Evolutionary conservation across 2,329 filamentous ascomycete genomes (phyloP).

Genomic region (Rhytidhysteron rufulum): DNA sequence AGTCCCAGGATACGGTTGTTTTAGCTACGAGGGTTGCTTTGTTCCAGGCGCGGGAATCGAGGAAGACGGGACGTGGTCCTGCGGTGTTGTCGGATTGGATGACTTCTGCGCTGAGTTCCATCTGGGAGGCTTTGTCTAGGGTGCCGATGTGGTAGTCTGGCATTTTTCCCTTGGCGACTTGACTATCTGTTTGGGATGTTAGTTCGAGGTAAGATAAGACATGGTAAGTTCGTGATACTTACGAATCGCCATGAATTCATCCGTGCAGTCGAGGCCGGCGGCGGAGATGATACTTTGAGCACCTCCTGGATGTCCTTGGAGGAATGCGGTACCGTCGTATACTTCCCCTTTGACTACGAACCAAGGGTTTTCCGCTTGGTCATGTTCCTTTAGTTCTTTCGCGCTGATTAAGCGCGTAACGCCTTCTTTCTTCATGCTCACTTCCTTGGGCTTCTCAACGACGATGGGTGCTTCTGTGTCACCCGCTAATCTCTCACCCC

Average conservation of each 20-base stretch:
- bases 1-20: slow-evolving; percentile 69
- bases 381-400: slow-evolving; percentile 68
- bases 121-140: slow-evolving; percentile 59
- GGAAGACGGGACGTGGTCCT: slow-evolving; percentile 58
- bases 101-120: slow-evolving; percentile 49
- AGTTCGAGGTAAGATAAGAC: slow-evolving; percentile 11
- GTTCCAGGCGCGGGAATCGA: slow-evolving; percentile 70
- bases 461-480: slow-evolving; percentile 41
- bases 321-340: slow-evolving; percentile 77
- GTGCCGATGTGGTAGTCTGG: slow-evolving; percentile 77
- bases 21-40: slow-evolving; percentile 68
- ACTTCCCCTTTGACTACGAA: slow-evolving; percentile 87
- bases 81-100: slow-evolving; percentile 39
- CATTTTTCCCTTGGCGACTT: slow-evolving; percentile 92
- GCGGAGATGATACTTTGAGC: slow-evolving; percentile 78
- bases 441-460: slow-evolving; percentile 57
- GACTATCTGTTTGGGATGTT: slow-evolving; percentile 63
- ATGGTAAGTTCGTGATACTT: slow-evolving; percentile 33
- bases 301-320: slow-evolving; percentile 81
- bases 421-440: slow-evolving; percentile 72
- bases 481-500: slow-evolving; percentile 69
- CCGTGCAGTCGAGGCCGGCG: slow-evolving; percentile 76
- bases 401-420: slow-evolving; percentile 62
- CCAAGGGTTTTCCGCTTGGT: slow-evolving; percentile 66
- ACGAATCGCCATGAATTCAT: slow-evolving; percentile 92